phyloP scores from a whole-genome alignment of 2,329 filamentous ascomycete species.

The Bipolaris zeicola region DNA sequence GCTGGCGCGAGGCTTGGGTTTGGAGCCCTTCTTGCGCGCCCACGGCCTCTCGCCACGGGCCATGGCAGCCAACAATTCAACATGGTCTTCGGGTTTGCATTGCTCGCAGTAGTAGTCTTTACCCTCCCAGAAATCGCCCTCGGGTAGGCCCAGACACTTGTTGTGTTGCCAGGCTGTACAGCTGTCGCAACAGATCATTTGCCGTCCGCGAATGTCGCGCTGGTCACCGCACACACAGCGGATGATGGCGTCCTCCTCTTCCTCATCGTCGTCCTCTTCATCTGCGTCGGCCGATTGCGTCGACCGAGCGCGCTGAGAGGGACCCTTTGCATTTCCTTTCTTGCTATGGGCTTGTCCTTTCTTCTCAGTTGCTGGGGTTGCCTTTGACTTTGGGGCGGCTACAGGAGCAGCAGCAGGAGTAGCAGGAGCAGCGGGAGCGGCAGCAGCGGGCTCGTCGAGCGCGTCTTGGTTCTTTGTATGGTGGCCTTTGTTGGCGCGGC shows the following conservation, averaged over 20 bases:
- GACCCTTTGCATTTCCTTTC: slow-evolving; percentile 45
- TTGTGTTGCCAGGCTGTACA: slow-evolving; percentile 98
- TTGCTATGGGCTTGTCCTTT: slow-evolving; percentile 54
- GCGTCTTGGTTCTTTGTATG: slow-evolving; percentile 83
- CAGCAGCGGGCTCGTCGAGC: slow-evolving; percentile 38
- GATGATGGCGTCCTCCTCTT: slow-evolving; percentile 71
- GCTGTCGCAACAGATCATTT: slow-evolving; percentile 94
- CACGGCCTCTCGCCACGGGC: slow-evolving; percentile 83
- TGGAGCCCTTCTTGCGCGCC: slow-evolving; percentile 65
- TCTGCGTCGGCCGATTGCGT: slow-evolving; percentile 43
- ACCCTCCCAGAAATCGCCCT: slow-evolving; percentile 62
- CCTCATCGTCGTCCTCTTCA: slow-evolving; percentile 38
- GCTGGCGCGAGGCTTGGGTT: slow-evolving; percentile 67
- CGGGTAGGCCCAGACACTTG: slow-evolving; percentile 87
- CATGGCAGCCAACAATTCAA: slow-evolving; percentile 77
- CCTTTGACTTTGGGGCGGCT: slow-evolving; percentile 53
- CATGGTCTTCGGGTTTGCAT: slow-evolving; percentile 84
- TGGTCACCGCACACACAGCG: slow-evolving; percentile 92
- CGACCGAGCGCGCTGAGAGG: slow-evolving; percentile 46
- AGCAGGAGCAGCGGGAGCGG: slow-evolving; percentile 41
- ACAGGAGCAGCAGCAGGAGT: slow-evolving; percentile 51
- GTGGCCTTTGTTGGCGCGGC: slow-evolving; percentile 94
- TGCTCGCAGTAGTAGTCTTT: slow-evolving; percentile 82
- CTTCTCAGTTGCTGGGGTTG: slow-evolving; percentile 49
- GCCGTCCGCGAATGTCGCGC: slow-evolving; percentile 77